These are phyloP conservation scores for Linaria vulgaris DNA, from an alignment of 257 asterid genomes.

Conservation along the genomic window DNA sequence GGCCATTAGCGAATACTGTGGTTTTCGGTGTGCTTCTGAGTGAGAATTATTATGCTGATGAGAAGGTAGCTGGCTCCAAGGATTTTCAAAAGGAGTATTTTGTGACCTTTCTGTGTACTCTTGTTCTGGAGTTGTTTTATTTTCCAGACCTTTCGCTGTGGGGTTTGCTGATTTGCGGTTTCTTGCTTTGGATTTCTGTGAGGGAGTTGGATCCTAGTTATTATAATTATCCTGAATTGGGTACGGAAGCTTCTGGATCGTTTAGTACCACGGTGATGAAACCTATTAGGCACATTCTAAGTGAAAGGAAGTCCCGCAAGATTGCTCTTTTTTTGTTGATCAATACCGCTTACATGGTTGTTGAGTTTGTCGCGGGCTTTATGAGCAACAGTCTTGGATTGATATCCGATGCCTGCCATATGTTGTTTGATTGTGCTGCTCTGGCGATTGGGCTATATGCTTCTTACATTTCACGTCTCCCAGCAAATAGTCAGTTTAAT, in stretches of 20 bases:
- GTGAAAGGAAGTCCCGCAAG: slow-evolving; percentile 88
- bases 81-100: slow-evolving; percentile 70
- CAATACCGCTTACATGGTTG: slow-evolving; percentile 90
- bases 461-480: slow-evolving; percentile 87
- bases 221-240: slow-evolving; percentile 59
- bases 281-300: slow-evolving; percentile 75
- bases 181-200: slow-evolving; percentile 71
- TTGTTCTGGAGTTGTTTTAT: slow-evolving; percentile 77
- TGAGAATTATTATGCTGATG: slow-evolving; percentile 71
- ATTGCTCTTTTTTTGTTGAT: slow-evolving; percentile 86
- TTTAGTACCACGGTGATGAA: slow-evolving; percentile 58
- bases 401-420: slow-evolving; percentile 98
- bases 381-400: slow-evolving; percentile 98
- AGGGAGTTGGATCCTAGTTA: slow-evolving; percentile 58
- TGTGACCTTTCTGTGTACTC: slow-evolving; percentile 65
- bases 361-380: slow-evolving; percentile 88
- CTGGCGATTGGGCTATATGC: slow-evolving; percentile 92
- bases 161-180: slow-evolving; percentile 82
- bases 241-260: slow-evolving; percentile 61
- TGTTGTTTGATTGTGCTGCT: slow-evolving; percentile 99
- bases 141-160: slow-evolving; percentile 82
- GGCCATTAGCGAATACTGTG: slow-evolving; percentile 90
- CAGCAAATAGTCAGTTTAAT: slow-evolving; percentile 79
- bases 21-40: slow-evolving; percentile 91
- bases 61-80: slow-evolving; percentile 51